Evolutionary conservation across 2,329 filamentous ascomycete genomes (phyloP).

Genomic region (Calonectria henricotiae): DNA sequence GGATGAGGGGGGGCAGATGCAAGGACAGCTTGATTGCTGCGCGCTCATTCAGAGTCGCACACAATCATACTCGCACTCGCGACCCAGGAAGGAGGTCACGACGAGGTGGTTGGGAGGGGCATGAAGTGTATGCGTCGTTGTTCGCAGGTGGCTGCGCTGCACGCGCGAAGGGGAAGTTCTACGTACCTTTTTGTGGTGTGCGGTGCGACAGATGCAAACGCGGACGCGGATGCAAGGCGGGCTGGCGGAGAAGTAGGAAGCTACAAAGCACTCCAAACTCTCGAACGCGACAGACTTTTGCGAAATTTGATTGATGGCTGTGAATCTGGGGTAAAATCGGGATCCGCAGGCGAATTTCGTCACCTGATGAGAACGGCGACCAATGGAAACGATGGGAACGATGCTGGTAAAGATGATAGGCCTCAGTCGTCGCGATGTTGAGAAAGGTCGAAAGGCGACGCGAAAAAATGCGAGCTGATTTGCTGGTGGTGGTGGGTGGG

Average conservation of each 20-base stretch:
- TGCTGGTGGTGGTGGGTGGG: constrained; percentile 59
- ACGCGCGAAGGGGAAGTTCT: constrained; percentile 36
- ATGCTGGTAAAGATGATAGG: constrained; percentile 70
- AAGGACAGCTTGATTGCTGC: constrained; percentile 24
- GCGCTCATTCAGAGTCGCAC: constrained; percentile 23
- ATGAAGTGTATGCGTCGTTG: constrained; percentile 23
- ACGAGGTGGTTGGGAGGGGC: constrained; percentile 33
- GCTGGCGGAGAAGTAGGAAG: constrained; percentile 37
- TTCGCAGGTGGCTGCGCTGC: constrained; percentile 32
- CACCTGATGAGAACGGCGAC: constrained; percentile 68
- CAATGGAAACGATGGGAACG: constrained; percentile 65
- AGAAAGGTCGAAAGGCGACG: constrained; percentile 56
- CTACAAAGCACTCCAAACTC: constrained; percentile 44
- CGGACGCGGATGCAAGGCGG: constrained; percentile 44
- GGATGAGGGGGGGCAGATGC: constrained; percentile 31
- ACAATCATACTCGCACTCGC: constrained; percentile 24
- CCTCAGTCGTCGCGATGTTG: constrained; percentile 62
- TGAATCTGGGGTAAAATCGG: constrained; percentile 51
- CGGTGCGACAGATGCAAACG: constrained; percentile 40
- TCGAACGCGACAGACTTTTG: constrained; percentile 43
- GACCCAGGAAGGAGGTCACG: constrained; percentile 27
- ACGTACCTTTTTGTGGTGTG: constrained; percentile 52
- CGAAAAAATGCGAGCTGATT: constrained; percentile 67
- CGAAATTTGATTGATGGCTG: constrained; percentile 47
- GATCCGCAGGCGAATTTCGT: constrained; percentile 60